These are phyloP conservation scores for Globisporangium sylvaticum DNA, from an alignment of 352 stramenopile species.

Conservation along the genomic window DNA sequence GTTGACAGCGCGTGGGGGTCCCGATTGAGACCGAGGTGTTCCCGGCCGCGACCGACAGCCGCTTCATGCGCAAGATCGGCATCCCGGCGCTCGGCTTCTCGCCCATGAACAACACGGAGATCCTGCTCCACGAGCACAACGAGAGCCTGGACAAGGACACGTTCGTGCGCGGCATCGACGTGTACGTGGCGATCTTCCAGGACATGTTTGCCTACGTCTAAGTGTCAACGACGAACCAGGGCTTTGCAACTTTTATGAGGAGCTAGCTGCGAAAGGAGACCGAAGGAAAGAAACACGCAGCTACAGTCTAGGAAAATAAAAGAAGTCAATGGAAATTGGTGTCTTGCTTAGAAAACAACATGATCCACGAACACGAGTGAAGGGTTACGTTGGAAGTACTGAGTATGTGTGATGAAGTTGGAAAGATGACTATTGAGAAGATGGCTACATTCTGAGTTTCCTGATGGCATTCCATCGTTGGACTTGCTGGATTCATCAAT, in stretches of 20 bases:
- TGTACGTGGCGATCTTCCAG: constrained; percentile 59
- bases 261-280: background rate
- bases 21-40: constrained; percentile 87
- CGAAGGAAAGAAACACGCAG: no score
- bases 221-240: background rate
- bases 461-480: no score
- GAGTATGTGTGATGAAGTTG: no score
- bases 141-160: constrained; percentile 90
- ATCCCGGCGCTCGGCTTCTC: constrained; percentile 92
- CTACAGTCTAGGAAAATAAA: no score
- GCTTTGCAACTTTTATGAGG: background rate
- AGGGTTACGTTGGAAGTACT: no score
- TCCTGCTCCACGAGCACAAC: constrained; percentile 95
- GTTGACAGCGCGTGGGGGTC: constrained; percentile 19
- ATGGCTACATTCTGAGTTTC: no score
- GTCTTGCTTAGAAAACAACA: no score
- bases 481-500: no score
- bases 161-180: constrained; percentile 89
- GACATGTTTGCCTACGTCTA: constrained; percentile 29
- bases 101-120: constrained; percentile 91
- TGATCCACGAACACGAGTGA: no score
- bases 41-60: constrained; percentile 90
- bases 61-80: constrained; percentile 88
- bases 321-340: no score
- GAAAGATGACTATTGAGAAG: no score